These are phyloP conservation scores for Nicotiana sylvestris DNA, from an alignment of 257 asterid genomes.

Conservation along the genomic window DNA sequence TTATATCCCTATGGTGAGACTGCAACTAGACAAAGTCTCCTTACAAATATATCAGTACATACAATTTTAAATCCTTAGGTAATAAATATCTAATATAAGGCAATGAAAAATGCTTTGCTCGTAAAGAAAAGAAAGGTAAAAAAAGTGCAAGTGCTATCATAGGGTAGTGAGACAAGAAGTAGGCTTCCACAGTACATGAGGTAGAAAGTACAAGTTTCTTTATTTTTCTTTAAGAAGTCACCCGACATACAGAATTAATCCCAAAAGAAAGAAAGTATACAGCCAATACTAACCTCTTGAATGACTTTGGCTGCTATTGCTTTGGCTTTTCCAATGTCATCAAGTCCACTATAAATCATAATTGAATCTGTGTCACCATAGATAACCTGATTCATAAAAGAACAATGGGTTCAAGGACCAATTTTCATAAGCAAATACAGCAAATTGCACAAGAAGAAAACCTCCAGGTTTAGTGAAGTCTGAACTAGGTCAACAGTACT, in stretches of 20 bases:
- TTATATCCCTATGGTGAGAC: neutral
- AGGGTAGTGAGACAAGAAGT: neutral
- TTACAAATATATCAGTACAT: neutral
- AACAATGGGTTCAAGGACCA: slow-evolving; percentile 17
- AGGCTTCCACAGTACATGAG: neutral
- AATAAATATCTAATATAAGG: neutral
- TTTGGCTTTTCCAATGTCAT: slow-evolving; percentile 84
- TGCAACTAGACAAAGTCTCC: neutral
- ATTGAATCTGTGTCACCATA: slow-evolving; percentile 99
- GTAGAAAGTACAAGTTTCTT: neutral
- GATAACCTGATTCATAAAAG: slow-evolving; percentile 58
- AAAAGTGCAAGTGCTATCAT: neutral
- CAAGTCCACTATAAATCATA: slow-evolving; percentile 92
- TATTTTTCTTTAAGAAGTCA: neutral
- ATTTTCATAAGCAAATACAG: slow-evolving; percentile 2
- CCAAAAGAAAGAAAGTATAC: slow-evolving; percentile 1
- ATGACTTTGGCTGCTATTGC: slow-evolving; percentile 79
- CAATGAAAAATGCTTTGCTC: neutral
- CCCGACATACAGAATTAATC: neutral
- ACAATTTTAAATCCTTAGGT: neutral
- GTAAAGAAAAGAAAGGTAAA: neutral
- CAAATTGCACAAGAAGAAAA: slow-evolving; percentile 20
- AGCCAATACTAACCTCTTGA: slow-evolving; percentile 61
- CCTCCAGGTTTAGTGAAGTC: slow-evolving; percentile 81
- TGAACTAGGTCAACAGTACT: slow-evolving; percentile 96